Base-by-base conservation (phyloP, 352 stramenopile genomes). In the Phytopythium sindhum region DNA sequence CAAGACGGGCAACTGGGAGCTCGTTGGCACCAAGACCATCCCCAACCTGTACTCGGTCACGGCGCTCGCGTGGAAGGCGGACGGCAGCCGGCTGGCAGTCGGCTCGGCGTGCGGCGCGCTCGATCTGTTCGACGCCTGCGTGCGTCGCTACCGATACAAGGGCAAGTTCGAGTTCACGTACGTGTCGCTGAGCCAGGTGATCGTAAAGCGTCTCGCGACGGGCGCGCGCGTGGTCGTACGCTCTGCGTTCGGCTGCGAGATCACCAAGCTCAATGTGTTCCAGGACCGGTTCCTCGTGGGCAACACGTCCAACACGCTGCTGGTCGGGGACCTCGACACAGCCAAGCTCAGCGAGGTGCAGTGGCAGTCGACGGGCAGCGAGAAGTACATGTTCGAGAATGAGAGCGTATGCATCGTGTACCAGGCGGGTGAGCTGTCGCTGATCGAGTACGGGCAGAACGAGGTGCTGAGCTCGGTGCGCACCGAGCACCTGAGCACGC, bases 311-410 rank as follows among this genome's bases (percentile, higher is more conserved):
- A 96, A 97, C 57, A 98, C 95, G 24, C 70, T 98, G 44, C 74
- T 98, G 2, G 75, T 98, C 0, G 91, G 88, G 7, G 95, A 98
- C 66, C 68, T 98, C 2, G 89, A 97, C 60, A 96, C 88, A 12
- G 72, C 75, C 64, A 97, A 97, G 66, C 78, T 98, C 15, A 97
- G 86, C 60, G 95, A 98, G 65, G 88, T 98, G 24, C 84, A 95
- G 63, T 98, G 93, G 93, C 81, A 91, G 42, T 91, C 80, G 44
- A 92, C 81, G 0, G 89, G 89, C 31, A 64, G 58, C 10, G 93
- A 98, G 65, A 98, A 98, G 70, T 98, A 97, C 74, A 93, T 98
- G 74, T 96, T 98, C 56, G 95, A 98, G 57, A 97, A 96, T 68
- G 88, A 92, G 41, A 90, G 72, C 33, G 89, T 88, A 17, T 97